A percentile compares a stretch with the other conserved stretches of the same genome.
phyloP scores from a whole-genome alignment of 176 grass and related monocot species.

The Musa schizocarpa region DNA sequence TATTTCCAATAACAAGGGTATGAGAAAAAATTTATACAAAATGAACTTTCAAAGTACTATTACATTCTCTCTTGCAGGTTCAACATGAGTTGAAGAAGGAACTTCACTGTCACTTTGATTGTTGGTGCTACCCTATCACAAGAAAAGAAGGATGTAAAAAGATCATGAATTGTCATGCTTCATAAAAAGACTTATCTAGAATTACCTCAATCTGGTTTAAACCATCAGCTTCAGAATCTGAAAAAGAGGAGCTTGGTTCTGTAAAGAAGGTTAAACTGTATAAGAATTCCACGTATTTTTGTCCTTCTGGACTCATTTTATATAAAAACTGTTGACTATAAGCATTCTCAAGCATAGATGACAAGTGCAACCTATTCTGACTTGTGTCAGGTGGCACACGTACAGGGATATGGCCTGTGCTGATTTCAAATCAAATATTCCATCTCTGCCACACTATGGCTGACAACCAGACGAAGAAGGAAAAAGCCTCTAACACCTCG shows the following conservation, averaged over 20 bases:
- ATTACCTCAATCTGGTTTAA: slow-evolving; percentile 49
- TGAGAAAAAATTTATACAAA: neutral
- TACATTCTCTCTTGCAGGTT: slow-evolving; percentile 70
- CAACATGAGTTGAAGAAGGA: slow-evolving; percentile 21
- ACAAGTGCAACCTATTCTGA: neutral
- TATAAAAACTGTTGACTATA: neutral
- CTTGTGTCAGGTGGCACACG: neutral
- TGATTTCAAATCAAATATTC: neutral
- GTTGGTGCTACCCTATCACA: slow-evolving; percentile 50
- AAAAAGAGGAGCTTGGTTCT: slow-evolving; percentile 35
- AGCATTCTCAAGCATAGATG: neutral
- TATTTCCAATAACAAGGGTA: neutral
- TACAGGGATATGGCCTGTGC: neutral
- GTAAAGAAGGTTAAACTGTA: slow-evolving; percentile 16
- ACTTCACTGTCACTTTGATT: slow-evolving; percentile 35
- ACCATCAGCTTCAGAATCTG: slow-evolving; percentile 44
- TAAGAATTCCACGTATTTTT: neutral
- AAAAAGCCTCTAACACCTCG: too few species aligned
- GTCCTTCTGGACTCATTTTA: neutral
- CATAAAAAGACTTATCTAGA: slow-evolving; percentile 1
- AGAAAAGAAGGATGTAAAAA: slow-evolving; percentile 23
- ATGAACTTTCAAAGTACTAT: slow-evolving; percentile 10
- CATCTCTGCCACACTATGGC: too few species aligned
- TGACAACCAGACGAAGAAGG: too few species aligned
- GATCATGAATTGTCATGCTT: neutral